Percentiles rank a stretch among this genome's conserved stretches.
Conservation (phyloP, 2,329 filamentous ascomycete genomes). For the Aspergillus alliaceus region DNA sequence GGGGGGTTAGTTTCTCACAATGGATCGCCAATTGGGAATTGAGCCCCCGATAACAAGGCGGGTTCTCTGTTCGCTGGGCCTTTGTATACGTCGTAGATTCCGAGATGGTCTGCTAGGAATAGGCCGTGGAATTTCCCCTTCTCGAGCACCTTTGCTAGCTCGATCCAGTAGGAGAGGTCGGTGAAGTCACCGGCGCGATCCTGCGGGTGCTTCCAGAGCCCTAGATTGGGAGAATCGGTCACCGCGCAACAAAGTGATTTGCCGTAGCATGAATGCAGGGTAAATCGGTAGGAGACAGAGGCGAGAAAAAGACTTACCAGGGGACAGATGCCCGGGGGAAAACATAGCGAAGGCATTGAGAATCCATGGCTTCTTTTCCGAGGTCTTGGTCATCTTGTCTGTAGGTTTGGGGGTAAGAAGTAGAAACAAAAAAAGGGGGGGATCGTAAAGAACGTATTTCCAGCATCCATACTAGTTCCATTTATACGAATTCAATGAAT, state of each 20-base stretch:
- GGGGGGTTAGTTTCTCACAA: too few relatives aligned
- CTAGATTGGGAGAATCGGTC: neutral
- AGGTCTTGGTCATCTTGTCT: neutral
- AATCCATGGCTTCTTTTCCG: constrained; percentile 2
- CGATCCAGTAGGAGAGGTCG: constrained; percentile 45
- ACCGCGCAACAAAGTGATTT: neutral
- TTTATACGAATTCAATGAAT: neutral
- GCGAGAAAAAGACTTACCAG: neutral
- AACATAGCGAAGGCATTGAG: constrained; percentile 6
- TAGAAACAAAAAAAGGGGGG: neutral
- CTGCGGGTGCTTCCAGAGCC: constrained; percentile 26
- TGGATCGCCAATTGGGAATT: constrained; percentile 40
- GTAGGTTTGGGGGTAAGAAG: neutral
- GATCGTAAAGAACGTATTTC: too few relatives aligned
- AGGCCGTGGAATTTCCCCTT: constrained; percentile 48
- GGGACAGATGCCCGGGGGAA: neutral
- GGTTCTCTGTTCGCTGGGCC: constrained; percentile 38
- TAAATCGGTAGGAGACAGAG: too few relatives aligned
- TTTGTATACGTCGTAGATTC: constrained; percentile 45
- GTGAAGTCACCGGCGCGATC: constrained; percentile 36
- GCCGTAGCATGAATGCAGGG: neutral
- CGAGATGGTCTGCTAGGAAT: constrained; percentile 50
- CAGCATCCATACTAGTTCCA: too few relatives aligned
- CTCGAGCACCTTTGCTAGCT: constrained; percentile 46
- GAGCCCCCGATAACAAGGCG: constrained; percentile 36